Percentiles rank a stretch among this genome's conserved stretches.
phyloP scores from a whole-genome alignment of 2,329 filamentous ascomycete genomes.

The Penicillium sp. region DNA sequence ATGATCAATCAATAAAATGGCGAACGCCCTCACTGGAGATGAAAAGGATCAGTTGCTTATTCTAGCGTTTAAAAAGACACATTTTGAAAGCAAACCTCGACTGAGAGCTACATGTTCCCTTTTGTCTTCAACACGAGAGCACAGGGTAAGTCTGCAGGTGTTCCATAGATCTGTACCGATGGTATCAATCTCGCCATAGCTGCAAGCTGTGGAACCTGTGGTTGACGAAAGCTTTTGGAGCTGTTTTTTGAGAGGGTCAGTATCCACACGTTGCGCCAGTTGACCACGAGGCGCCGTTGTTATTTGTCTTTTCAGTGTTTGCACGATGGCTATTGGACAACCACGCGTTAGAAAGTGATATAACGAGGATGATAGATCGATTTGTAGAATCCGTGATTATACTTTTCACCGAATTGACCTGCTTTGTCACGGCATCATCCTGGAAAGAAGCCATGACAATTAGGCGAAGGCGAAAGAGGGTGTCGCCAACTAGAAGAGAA shows the following conservation, averaged over 20 bases:
- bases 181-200: background rate
- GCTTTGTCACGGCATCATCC: background rate
- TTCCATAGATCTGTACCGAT: conserved; percentile 37
- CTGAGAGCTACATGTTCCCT: background rate
- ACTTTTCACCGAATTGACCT: background rate
- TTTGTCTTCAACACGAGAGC: conserved; percentile 2
- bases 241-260: background rate
- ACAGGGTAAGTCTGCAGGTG: conserved; percentile 27
- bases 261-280: background rate
- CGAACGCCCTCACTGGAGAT: conserved; percentile 20
- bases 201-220: background rate
- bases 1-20: conserved; percentile 67
- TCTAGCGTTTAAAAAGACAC: background rate
- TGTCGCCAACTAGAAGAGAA: no score
- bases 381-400: background rate
- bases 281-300: background rate
- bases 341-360: background rate
- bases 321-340: background rate
- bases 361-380: background rate
- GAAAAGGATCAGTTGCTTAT: background rate
- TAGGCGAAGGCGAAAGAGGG: no score
- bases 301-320: background rate
- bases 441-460: background rate
- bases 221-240: background rate
- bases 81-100: background rate